Conservation (phyloP, 1,284 basidiomycete genomes). For the Microbotryum lychnidis-dioicae region DNA sequence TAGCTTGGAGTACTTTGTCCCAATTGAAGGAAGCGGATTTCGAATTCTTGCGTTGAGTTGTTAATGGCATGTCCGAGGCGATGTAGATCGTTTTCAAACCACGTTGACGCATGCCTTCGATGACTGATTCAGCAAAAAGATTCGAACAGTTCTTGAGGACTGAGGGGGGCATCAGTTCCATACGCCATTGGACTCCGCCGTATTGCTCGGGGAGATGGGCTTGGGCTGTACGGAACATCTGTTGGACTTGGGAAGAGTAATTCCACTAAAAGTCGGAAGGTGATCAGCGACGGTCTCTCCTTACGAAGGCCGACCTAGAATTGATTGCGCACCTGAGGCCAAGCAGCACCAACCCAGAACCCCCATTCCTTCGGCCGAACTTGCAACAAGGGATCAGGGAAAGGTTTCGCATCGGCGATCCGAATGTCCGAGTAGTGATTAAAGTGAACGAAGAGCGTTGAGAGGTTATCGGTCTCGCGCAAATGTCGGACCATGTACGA, state of each 20-base stretch:
- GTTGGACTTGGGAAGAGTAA: conserved; percentile 3
- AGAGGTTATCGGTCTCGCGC: conserved; percentile 3
- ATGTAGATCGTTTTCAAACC: conserved; percentile 7
- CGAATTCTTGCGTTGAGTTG: background rate
- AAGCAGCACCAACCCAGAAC: conserved; percentile 2
- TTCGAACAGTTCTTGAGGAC: conserved; percentile 4
- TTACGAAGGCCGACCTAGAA: too few relatives aligned
- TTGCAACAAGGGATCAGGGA: conserved; percentile 6
- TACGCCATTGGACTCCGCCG: conserved; percentile 7
- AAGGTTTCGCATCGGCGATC: background rate
- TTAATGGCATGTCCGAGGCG: conserved; percentile 2
- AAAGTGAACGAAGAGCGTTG: conserved; percentile 7
- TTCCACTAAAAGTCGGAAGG: background rate
- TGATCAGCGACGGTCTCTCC: too few relatives aligned
- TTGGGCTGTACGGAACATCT: conserved; percentile 1
- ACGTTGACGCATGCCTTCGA: conserved; percentile 1
- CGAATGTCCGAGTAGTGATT: conserved; percentile 8
- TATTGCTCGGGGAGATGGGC: conserved; percentile 2
- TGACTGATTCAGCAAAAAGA: conserved; percentile 5
- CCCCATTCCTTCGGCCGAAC: conserved; percentile 7
- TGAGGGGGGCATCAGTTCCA: conserved; percentile 4
- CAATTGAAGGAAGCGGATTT: conserved; percentile 7
- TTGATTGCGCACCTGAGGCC: conserved; percentile 1
- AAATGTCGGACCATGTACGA: conserved; percentile 1
- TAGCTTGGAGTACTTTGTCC: conserved; percentile 1